Base-by-base conservation (phyloP, 1,139 yeast species). In the Pneumocystis carinii region DNA sequence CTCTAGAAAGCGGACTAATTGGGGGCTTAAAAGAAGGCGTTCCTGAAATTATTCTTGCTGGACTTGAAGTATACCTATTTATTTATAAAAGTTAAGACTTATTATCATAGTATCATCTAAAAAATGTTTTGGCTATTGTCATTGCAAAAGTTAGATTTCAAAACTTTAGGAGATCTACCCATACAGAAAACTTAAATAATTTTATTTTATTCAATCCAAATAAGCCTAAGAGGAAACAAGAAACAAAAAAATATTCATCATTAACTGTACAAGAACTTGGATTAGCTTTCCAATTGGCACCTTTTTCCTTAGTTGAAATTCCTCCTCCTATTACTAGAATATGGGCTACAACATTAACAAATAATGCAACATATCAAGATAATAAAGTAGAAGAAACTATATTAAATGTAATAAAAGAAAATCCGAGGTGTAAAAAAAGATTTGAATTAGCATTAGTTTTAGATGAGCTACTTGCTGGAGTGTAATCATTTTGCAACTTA, bases 1-100 rank as follows among this genome's bases (percentile, higher is more conserved):
- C 95, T 70, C 79, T 97, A 70, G 98, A 92, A 70, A 84, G 90
- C 71, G 98, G 98, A 0, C 76, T 92, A n/a, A 80, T 92, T 0
- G 96, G 96, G 0, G 84, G 86, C 10, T 77, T 90, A 24, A 86
- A 83, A 63, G 79, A 84, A 15, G 85, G 83, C 19, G 88, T 87
- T 1, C 81, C 88, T 38, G 96, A 90, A 66, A 77, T 92, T n/a
- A 73, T 90, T 68, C 77, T 85, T 36, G 75, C 87, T 14, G 97
- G 96, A 0, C 75, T 92, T 59, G 97, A 90, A 70, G 78, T 81
- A 58, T 92, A 90, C 74, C 74, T 92, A 7, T 57, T 29, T 39
- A 14, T 57, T 57, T 48, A 24, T 24, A 48, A 2, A 48, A 2
- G 24, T 66, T 86, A 86, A 69, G 82, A 82, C 67, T 77, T 92